These are phyloP conservation scores for Evernia prunastri DNA, from an alignment of 495 filamentous ascomycete genomes.

Conservation along the genomic window DNA sequence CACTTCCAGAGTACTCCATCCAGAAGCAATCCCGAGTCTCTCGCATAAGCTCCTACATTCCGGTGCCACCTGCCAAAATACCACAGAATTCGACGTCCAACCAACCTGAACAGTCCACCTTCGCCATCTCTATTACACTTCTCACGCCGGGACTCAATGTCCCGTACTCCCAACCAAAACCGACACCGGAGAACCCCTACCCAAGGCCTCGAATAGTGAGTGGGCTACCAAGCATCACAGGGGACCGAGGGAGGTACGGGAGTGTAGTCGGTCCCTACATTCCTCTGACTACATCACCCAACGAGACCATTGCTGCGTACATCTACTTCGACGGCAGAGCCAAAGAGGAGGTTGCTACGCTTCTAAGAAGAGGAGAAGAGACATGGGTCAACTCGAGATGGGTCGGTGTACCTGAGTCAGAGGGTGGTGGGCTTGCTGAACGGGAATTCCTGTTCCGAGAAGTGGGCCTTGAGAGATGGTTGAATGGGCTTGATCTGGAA, in stretches of 20 bases:
- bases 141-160: conserved; percentile 81
- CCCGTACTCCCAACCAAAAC: conserved; percentile 78
- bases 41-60: conserved; percentile 94
- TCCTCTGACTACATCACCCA: conserved; percentile 77
- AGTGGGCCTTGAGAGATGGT: conserved; percentile 90
- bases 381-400: conserved; percentile 98
- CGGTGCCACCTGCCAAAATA: conserved; percentile 81
- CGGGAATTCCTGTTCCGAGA: conserved; percentile 96
- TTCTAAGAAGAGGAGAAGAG: conserved; percentile 88
- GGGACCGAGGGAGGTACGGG: conserved; percentile 48
- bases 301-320: conserved; percentile 96
- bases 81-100: conserved; percentile 54
- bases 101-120: conserved; percentile 85
- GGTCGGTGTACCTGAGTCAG: conserved; percentile 86
- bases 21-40: conserved; percentile 86
- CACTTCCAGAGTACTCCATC: conserved; percentile 85
- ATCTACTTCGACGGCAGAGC: conserved; percentile 96
- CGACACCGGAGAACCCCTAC: conserved; percentile 61
- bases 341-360: conserved; percentile 95
- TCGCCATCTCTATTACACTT: conserved; percentile 93
- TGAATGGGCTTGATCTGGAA: conserved; percentile 88
- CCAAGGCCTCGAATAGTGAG: conserved; percentile 76
- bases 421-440: conserved; percentile 91
- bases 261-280: conserved; percentile 73
- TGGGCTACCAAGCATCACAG: conserved; percentile 52